Base-by-base conservation (phyloP, 805 yeast species). In the Zygosaccharomyces rouxii region DNA sequence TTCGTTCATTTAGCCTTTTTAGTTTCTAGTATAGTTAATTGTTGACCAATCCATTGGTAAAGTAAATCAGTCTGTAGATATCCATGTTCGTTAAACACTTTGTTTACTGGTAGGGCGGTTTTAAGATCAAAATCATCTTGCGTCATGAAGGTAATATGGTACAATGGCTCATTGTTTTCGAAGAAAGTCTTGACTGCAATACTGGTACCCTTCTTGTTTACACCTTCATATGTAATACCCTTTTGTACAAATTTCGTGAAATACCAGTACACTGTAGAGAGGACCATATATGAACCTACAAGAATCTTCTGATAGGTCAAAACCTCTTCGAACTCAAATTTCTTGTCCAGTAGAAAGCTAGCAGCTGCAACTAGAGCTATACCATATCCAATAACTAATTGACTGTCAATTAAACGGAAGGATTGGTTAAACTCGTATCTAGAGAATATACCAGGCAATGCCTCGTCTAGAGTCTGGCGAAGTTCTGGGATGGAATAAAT, bases 331-430 rank as follows among this genome's bases (percentile, higher is more conserved):
- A 76, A 79, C 3, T 59, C 51, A 39, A 67, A 59, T 50, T 77
- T 76, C 64, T 79, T 79, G 54, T 80, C 86, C 37, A 77, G 54
- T 18, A 67, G 60, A 56, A 71, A 80, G 43, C 81, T 72, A 2
- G 63, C 56, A 3, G 71, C 84, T 7, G 83, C 79, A 14, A 78
- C 63, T 1, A 66, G 60, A 6, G 76, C 83, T 26, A 79, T 75
- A 16, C 71, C 53, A 49, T 75, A 72, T 1, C 84, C 84, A 44
- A 80, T 63, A 5, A 71, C 76, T 40, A 80, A 62, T 58, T 76
- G 78, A 14, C 71, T 58, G 59, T 80, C 86, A 31, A 57, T 51
- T 37, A 63, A 44, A 14, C 40, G 47, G 45, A 53, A 59, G 1
- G 56, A 46, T 47, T 63, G 61, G 11, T 37, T 52, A 46, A 55